Evolutionary conservation across 345 rosid genomes (phyloP).

Genomic region (Corchorus olitorius): DNA sequence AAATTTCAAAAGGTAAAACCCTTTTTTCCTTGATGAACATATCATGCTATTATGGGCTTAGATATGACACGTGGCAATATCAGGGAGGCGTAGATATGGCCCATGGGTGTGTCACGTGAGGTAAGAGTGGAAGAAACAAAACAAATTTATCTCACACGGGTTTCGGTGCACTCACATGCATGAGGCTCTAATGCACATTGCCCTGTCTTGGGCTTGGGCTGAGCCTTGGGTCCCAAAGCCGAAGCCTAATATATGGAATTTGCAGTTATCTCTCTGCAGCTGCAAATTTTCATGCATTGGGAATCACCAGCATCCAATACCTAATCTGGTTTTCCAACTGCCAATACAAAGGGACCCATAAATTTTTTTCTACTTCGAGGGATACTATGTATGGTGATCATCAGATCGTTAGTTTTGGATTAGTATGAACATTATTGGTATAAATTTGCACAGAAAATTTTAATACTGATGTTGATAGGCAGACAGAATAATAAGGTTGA

Average conservation of each 20-base stretch:
- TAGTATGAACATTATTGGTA: no score
- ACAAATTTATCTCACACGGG: background rate
- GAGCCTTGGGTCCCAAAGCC: background rate
- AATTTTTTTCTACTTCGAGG: background rate
- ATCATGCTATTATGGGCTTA: background rate
- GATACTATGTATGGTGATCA: no score
- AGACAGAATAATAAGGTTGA: no score
- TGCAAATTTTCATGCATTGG: conserved; percentile 1
- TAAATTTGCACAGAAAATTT: no score
- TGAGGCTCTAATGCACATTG: no score
- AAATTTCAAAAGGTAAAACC: background rate
- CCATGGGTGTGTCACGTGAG: conserved; percentile 1
- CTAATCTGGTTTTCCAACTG: background rate
- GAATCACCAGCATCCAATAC: background rate
- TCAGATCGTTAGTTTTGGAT: no score
- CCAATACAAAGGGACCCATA: background rate
- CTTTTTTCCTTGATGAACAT: background rate
- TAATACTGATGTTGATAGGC: no score
- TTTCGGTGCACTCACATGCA: conserved; percentile 8
- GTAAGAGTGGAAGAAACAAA: background rate
- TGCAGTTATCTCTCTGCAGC: background rate
- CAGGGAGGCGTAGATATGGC: background rate
- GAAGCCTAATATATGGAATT: background rate
- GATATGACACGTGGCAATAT: background rate
- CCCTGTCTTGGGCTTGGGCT: no score